Conservation (phyloP, 768 basidiomycete genomes). For the Pleurotus pulmonarius region DNA sequence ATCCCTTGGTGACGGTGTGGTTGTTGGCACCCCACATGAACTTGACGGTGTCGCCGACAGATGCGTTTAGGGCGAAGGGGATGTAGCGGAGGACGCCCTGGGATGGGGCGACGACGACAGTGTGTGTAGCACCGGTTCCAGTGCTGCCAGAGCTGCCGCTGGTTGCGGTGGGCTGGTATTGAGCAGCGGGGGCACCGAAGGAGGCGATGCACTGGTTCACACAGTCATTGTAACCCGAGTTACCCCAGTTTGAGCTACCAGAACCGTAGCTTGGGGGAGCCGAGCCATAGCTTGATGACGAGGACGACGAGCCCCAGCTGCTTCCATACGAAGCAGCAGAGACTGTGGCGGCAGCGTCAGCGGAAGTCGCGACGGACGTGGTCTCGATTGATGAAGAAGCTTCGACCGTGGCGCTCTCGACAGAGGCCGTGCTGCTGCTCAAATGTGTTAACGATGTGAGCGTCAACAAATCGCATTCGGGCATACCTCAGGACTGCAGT, state of each 20-base stretch:
- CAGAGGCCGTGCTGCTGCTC: slow-evolving; percentile 12
- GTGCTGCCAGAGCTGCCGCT: slow-evolving; percentile 27
- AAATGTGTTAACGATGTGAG: too few relatives aligned
- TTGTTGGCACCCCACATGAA: slow-evolving; percentile 78
- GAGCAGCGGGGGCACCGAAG: slow-evolving; percentile 39
- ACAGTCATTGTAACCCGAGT: slow-evolving; percentile 59
- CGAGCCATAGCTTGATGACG: neutral
- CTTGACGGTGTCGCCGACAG: slow-evolving; percentile 71
- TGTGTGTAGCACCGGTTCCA: slow-evolving; percentile 62
- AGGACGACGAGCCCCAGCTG: slow-evolving; percentile 11
- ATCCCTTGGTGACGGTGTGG: slow-evolving; percentile 83
- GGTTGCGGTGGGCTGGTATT: slow-evolving; percentile 30
- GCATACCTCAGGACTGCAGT: slow-evolving; percentile 32
- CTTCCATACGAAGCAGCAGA: slow-evolving; percentile 18
- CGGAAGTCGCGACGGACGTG: slow-evolving; percentile 4
- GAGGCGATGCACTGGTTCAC: slow-evolving; percentile 68
- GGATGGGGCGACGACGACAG: slow-evolving; percentile 74
- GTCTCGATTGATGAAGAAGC: slow-evolving; percentile 14
- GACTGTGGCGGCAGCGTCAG: slow-evolving; percentile 1
- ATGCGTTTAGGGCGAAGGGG: slow-evolving; percentile 72
- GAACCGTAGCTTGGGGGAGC: slow-evolving; percentile 59
- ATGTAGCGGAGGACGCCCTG: slow-evolving; percentile 74
- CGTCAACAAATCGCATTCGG: too few relatives aligned
- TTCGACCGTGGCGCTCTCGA: slow-evolving; percentile 11
- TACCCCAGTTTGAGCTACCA: slow-evolving; percentile 55